These are phyloP conservation scores for Tephrocybe sp. DNA, from an alignment of 768 basidiomycete genomes.

Conservation along the genomic window DNA sequence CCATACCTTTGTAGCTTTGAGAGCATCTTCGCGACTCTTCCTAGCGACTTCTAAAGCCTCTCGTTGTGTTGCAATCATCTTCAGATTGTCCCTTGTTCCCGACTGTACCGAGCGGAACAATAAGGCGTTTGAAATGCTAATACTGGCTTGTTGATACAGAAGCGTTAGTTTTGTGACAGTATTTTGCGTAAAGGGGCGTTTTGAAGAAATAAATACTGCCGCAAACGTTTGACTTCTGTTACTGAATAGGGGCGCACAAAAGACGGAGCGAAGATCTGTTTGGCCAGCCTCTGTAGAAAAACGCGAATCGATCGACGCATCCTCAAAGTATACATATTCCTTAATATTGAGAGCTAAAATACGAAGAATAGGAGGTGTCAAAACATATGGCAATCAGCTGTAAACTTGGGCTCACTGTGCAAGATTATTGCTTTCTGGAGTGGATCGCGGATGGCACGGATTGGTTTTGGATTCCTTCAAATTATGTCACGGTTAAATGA, in stretches of 20 bases:
- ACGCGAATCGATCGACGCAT: slow-evolving; percentile 61
- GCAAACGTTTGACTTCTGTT: slow-evolving; percentile 77
- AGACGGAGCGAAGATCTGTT: slow-evolving; percentile 55
- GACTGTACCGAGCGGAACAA: slow-evolving; percentile 73
- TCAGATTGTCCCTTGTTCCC: slow-evolving; percentile 70
- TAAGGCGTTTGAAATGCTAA: slow-evolving; percentile 73
- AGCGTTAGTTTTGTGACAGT: slow-evolving; percentile 60
- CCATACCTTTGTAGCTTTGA: slow-evolving; percentile 67
- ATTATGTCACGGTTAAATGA: too few relatives aligned
- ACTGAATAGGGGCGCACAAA: slow-evolving; percentile 71
- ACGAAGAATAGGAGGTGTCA: not conserved
- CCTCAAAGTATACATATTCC: slow-evolving; percentile 56
- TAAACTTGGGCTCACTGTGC: slow-evolving; percentile 43
- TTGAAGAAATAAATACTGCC: slow-evolving; percentile 64
- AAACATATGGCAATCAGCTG: not conserved
- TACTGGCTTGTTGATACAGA: slow-evolving; percentile 71
- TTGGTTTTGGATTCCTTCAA: slow-evolving; percentile 54
- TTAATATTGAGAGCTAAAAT: slow-evolving; percentile 61
- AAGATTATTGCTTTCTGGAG: slow-evolving; percentile 66
- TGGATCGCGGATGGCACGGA: slow-evolving; percentile 57
- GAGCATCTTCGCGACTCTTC: slow-evolving; percentile 66
- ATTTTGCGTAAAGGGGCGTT: slow-evolving; percentile 60
- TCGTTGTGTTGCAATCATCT: slow-evolving; percentile 72
- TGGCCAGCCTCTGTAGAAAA: slow-evolving; percentile 69
- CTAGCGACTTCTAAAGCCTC: slow-evolving; percentile 70